These are phyloP conservation scores for Boletellus emodensis DNA, from an alignment of 768 basidiomycete species.

Conservation along the genomic window DNA sequence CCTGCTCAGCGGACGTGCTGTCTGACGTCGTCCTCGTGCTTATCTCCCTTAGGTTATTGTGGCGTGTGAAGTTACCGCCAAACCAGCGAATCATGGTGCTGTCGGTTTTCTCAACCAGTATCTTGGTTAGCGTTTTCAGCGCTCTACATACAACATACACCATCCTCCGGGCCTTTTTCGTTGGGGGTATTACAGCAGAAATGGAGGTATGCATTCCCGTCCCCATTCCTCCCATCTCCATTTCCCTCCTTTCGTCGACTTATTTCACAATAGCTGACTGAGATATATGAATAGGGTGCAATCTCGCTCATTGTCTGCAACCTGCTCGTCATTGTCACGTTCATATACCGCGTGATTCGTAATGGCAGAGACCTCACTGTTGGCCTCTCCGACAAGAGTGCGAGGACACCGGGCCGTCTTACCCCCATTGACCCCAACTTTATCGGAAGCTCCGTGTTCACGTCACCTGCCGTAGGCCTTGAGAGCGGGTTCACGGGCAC, in stretches of 20 bases:
- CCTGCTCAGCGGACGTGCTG: conserved; percentile 40
- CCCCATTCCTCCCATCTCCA: background rate
- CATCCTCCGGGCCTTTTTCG: conserved; percentile 27
- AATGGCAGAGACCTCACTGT: conserved; percentile 12
- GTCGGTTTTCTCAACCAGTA: conserved; percentile 50
- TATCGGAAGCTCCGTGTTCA: conserved; percentile 1
- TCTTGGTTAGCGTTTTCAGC: conserved; percentile 44
- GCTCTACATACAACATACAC: conserved; percentile 41
- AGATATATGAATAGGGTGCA: conserved; percentile 23
- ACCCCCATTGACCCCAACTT: conserved; percentile 26
- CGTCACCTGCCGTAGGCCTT: background rate
- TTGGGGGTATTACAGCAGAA: conserved; percentile 29
- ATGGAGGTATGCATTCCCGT: conserved; percentile 36
- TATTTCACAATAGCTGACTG: background rate
- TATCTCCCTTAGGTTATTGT: conserved; percentile 44
- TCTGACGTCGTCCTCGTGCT: conserved; percentile 44
- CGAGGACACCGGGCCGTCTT: conserved; percentile 7
- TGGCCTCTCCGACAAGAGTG: background rate
- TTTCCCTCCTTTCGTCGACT: too few species aligned
- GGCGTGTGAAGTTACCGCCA: conserved; percentile 38
- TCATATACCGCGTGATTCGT: conserved; percentile 24
- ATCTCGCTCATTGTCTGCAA: conserved; percentile 41
- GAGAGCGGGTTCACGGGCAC: background rate
- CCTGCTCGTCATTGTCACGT: conserved; percentile 37
- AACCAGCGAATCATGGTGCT: conserved; percentile 40